Evolutionary conservation across 768 basidiomycete genomes (phyloP).

Genomic region (Gautieria morchelliformis): DNA sequence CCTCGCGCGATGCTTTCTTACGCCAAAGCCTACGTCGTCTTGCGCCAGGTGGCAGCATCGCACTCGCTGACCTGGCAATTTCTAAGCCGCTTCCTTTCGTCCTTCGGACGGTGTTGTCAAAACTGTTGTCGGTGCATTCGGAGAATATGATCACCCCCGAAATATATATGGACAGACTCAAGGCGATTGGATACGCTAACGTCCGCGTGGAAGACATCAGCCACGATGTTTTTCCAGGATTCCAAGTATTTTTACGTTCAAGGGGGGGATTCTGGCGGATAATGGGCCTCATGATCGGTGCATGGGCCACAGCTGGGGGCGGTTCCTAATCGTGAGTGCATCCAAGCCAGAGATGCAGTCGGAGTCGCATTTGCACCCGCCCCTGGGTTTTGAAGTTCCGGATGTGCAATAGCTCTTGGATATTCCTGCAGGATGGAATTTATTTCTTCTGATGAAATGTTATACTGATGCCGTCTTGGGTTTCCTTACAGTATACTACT

Average conservation of each 20-base stretch:
- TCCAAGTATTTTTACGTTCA: conserved; percentile 37
- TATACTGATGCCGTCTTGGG: too few relatives aligned
- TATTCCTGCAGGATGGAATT: too few relatives aligned
- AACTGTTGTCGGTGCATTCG: conserved; percentile 24
- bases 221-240: conserved; percentile 47
- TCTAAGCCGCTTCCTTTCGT: conserved; percentile 12
- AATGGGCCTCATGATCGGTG: conserved; percentile 30
- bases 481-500: too few relatives aligned
- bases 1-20: conserved; percentile 42
- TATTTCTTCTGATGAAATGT: too few relatives aligned
- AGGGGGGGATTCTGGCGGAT: conserved; percentile 35
- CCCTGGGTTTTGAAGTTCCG: not conserved
- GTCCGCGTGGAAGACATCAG: conserved; percentile 49
- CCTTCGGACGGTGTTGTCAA: conserved; percentile 9
- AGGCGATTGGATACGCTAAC: conserved; percentile 41
- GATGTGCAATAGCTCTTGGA: too few relatives aligned
- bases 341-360: conserved; percentile 10
- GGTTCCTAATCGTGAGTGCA: conserved; percentile 38
- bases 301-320: conserved; percentile 31
- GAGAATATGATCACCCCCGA: conserved; percentile 39
- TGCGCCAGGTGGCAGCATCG: conserved; percentile 39
- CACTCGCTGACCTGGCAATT: conserved; percentile 56
- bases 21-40: conserved; percentile 39
- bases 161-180: conserved; percentile 36
- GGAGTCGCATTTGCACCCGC: not conserved